phyloP scores from a whole-genome alignment of 1,139 yeast species.

The Yamadazyma aaseri region DNA sequence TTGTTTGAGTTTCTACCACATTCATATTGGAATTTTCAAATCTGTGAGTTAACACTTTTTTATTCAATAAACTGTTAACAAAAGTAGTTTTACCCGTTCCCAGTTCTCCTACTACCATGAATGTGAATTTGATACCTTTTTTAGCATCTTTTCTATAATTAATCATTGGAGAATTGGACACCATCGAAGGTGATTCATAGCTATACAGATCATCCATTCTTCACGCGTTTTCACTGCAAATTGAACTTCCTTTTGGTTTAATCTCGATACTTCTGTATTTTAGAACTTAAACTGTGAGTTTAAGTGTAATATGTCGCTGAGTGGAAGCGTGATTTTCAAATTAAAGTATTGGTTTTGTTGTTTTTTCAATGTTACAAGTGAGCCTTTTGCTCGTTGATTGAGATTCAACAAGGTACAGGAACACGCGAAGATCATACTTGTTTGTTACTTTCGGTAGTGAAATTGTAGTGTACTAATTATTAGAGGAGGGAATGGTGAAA shows the following conservation, averaged over 20 bases:
- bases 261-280: too few species aligned
- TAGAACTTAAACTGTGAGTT: too few species aligned
- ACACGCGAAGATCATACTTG: background rate
- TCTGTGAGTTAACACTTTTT: conserved; percentile 58
- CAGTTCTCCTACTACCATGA: conserved; percentile 80
- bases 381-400: too few species aligned
- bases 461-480: too few species aligned
- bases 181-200: conserved; percentile 36
- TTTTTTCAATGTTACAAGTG: background rate
- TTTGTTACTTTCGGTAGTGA: too few species aligned
- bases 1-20: conserved; percentile 44
- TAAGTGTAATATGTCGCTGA: too few species aligned
- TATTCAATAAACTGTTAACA: conserved; percentile 69
- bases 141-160: conserved; percentile 69
- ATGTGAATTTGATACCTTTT: conserved; percentile 79
- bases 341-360: background rate
- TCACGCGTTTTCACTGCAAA: too few species aligned
- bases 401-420: background rate
- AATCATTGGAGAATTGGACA: conserved; percentile 44
- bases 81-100: conserved; percentile 91
- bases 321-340: background rate
- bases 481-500: too few species aligned
- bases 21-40: conserved; percentile 36
- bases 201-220: conserved; percentile 22
- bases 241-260: too few species aligned